Percentiles rank a stretch among this genome's conserved stretches.
phyloP scores from a whole-genome alignment of 169 alveolate genomes.

The Prorocentrum cordatum region DNA sequence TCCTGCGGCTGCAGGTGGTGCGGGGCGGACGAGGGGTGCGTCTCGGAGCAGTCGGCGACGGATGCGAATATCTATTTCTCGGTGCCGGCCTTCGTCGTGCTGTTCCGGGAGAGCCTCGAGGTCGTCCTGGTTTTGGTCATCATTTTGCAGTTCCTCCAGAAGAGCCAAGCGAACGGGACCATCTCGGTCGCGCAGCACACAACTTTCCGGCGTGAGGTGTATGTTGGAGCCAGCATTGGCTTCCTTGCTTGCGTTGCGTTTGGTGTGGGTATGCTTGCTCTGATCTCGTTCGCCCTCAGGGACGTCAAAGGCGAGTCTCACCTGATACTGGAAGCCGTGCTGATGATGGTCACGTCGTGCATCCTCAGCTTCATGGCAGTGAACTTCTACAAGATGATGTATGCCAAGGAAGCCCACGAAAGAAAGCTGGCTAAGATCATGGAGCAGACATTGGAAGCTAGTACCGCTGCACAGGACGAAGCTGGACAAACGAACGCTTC shows the following conservation, averaged over 20 bases:
- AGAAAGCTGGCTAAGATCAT: constrained; percentile 10
- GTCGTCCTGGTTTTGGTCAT: constrained; percentile 45
- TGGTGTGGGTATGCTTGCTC: constrained; percentile 11
- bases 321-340: constrained; percentile 14
- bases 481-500: not conserved
- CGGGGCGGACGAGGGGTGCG: no score
- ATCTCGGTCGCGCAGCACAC: no score
- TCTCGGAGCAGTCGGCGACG: no score
- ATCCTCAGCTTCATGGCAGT: constrained; percentile 23
- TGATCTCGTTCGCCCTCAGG: not conserved
- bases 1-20: no score
- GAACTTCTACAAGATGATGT: constrained; percentile 46
- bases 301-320: constrained; percentile 12
- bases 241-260: not conserved
- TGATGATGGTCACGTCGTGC: constrained; percentile 14
- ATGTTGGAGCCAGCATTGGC: not conserved
- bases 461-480: not conserved
- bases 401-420: constrained; percentile 39
- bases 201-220: constrained; percentile 51
- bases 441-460: constrained; percentile 9
- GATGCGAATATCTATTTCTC: constrained; percentile 42
- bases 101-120: constrained; percentile 51
- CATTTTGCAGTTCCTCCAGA: constrained; percentile 32
- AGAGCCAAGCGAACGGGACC: no score
- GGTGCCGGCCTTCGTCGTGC: constrained; percentile 53